These are phyloP conservation scores for Nyssa sinensis DNA, from an alignment of 148 eudicot genomes.

Conservation along the genomic window DNA sequence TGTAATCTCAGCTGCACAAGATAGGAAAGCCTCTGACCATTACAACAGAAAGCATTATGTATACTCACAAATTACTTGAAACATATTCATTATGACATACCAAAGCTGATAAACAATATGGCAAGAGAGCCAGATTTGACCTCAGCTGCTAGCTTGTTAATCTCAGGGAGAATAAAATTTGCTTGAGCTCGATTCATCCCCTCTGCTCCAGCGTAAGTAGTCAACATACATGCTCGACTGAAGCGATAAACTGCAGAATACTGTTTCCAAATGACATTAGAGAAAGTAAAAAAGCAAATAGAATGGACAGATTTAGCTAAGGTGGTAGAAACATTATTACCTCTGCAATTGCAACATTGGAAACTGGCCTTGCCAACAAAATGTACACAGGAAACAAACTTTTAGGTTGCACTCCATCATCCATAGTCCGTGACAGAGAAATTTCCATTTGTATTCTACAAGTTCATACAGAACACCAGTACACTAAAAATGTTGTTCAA, in stretches of 20 bases:
- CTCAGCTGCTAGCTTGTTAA: conserved; percentile 69
- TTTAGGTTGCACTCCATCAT: conserved; percentile 53
- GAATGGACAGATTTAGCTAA: not conserved
- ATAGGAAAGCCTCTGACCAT: conserved; percentile 1
- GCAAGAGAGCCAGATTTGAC: conserved; percentile 61
- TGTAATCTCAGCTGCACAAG: conserved; percentile 43
- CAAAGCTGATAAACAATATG: conserved; percentile 76
- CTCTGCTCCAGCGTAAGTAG: conserved; percentile 44
- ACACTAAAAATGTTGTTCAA: not conserved
- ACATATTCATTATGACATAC: conserved; percentile 38
- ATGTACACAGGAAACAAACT: conserved; percentile 65
- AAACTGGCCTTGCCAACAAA: conserved; percentile 64
- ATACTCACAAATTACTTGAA: not conserved
- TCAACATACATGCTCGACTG: conserved; percentile 51
- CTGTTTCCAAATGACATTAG: conserved; percentile 57
- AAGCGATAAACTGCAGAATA: conserved; percentile 75
- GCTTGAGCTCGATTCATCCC: conserved; percentile 43
- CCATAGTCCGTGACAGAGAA: conserved; percentile 48
- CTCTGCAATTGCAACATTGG: conserved; percentile 53
- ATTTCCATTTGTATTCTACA: conserved; percentile 76
- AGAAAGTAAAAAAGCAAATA: conserved; percentile 12
- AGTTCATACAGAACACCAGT: conserved; percentile 21
- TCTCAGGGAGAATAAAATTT: conserved; percentile 79
- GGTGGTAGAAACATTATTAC: conserved; percentile 28
- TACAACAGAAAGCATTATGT: not conserved